Evolutionary conservation across 495 filamentous ascomycete genomes (phyloP).

Genomic region (Astrothelium subdiscretum): DNA sequence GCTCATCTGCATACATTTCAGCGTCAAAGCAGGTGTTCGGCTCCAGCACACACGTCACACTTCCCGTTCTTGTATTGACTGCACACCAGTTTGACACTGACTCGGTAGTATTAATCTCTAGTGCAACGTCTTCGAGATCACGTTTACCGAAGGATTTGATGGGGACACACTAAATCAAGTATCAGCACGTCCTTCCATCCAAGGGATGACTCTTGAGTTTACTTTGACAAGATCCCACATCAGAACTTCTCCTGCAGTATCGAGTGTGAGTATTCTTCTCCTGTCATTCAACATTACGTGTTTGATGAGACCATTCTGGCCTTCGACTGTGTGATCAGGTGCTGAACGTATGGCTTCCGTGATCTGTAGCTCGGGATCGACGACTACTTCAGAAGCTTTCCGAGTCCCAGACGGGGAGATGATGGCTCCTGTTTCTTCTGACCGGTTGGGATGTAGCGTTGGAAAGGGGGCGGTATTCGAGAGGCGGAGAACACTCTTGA

Average conservation of each 20-base stretch:
- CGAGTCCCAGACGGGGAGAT: background rate
- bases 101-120: slow-evolving; percentile 76
- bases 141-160: slow-evolving; percentile 82
- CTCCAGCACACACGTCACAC: slow-evolving; percentile 79
- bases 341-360: slow-evolving; percentile 24
- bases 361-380: slow-evolving; percentile 6
- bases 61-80: slow-evolving; percentile 85
- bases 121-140: slow-evolving; percentile 83
- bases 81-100: slow-evolving; percentile 91
- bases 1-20: slow-evolving; percentile 90
- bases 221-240: slow-evolving; percentile 90
- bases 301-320: slow-evolving; percentile 91
- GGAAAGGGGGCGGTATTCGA: slow-evolving; percentile 76
- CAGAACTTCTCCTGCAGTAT: slow-evolving; percentile 92
- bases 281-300: slow-evolving; percentile 85
- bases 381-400: slow-evolving; percentile 14
- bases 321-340: slow-evolving; percentile 80
- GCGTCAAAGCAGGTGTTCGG: slow-evolving; percentile 96
- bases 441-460: background rate
- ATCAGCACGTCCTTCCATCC: slow-evolving; percentile 3
- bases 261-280: slow-evolving; percentile 75
- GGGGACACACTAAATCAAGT: slow-evolving; percentile 54
- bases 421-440: background rate
- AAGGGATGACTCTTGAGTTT: slow-evolving; percentile 9
- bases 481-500: slow-evolving; percentile 61